Evolutionary conservation across 1,139 yeast species (phyloP).

Genomic region (Suhomyces bolitotheri): DNA sequence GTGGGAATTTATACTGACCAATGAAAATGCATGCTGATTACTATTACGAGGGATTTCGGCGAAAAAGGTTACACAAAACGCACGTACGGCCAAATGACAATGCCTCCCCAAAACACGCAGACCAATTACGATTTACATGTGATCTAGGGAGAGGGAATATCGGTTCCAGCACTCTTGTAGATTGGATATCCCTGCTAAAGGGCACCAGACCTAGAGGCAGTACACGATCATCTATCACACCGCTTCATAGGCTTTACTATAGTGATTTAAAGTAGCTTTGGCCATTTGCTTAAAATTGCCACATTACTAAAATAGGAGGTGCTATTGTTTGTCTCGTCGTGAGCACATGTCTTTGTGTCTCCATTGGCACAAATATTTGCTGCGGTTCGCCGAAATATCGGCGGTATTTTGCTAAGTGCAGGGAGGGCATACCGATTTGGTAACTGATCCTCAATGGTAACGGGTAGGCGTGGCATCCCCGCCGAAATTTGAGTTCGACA

Average conservation of each 20-base stretch:
- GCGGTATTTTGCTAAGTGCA: conserved; percentile 17
- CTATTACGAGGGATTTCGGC: conserved; percentile 12
- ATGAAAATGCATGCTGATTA: background rate
- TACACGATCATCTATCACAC: too few species aligned
- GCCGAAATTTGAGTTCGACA: too few species aligned
- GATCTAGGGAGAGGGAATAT: too few species aligned
- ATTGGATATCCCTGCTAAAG: too few species aligned
- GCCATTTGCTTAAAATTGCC: too few species aligned
- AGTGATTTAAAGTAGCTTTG: too few species aligned
- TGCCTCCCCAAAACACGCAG: background rate
- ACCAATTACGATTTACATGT: conserved; percentile 1
- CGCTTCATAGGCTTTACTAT: too few species aligned
- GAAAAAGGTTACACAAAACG: conserved; percentile 14
- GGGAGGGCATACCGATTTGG: conserved; percentile 4
- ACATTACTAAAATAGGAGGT: conserved; percentile 8
- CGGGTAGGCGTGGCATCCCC: too few species aligned
- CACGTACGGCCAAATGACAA: conserved; percentile 1
- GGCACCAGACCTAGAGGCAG: too few species aligned
- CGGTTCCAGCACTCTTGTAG: too few species aligned
- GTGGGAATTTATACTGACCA: too few species aligned
- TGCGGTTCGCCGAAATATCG: conserved; percentile 33
- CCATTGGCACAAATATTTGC: conserved; percentile 1
- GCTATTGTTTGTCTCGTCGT: conserved; percentile 3
- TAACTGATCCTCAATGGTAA: too few species aligned
- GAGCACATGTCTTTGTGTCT: conserved; percentile 4